Evolutionary conservation across 306 rosid genomes (phyloP).

Genomic region (Myrica gale): DNA sequence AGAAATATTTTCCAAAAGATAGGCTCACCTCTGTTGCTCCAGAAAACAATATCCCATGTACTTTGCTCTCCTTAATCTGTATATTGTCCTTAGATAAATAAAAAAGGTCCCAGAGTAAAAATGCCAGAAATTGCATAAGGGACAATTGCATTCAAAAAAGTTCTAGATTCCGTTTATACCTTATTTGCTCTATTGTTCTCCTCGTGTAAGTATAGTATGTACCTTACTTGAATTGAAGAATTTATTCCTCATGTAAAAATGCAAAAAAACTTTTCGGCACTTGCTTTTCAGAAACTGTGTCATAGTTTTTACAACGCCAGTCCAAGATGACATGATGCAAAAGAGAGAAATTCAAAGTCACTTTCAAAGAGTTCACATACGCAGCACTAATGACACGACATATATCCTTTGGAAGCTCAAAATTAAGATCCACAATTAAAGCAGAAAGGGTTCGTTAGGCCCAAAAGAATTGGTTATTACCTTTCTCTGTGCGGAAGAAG

Average conservation of each 20-base stretch:
- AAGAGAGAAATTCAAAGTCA: background rate
- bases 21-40: conserved; percentile 63
- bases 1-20: background rate
- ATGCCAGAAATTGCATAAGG: too few species aligned
- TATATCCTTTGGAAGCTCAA: background rate
- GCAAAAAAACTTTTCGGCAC: too few species aligned
- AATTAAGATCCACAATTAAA: background rate
- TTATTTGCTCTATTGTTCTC: too few species aligned
- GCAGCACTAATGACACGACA: background rate
- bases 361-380: background rate
- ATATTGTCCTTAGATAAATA: conserved; percentile 76
- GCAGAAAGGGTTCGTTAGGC: background rate
- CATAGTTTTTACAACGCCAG: too few species aligned
- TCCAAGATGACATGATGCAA: too few species aligned
- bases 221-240: too few species aligned
- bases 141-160: too few species aligned
- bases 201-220: too few species aligned
- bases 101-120: conserved; percentile 62
- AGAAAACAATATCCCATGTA: conserved; percentile 62
- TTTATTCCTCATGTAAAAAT: too few species aligned
- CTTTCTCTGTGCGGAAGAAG: conserved; percentile 93
- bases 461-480: conserved; percentile 27
- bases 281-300: too few species aligned
- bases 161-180: too few species aligned
- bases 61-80: conserved; percentile 78